Evolutionary conservation across 805 yeast species (phyloP).

Genomic region (Dipodascopsis tothii): DNA sequence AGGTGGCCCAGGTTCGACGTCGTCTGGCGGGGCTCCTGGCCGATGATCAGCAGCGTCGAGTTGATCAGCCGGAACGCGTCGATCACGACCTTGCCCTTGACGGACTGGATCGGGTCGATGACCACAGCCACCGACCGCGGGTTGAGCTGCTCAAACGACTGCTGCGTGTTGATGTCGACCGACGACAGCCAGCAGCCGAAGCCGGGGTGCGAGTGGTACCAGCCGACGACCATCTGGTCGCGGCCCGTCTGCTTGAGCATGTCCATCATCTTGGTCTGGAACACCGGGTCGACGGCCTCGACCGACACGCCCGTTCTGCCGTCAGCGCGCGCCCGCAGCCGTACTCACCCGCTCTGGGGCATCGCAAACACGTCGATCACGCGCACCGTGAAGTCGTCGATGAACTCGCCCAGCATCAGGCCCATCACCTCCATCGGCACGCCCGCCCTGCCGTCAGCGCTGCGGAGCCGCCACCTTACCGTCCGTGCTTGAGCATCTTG

Average conservation of each 20-base stretch:
- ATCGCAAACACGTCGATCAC: slow-evolving; percentile 98
- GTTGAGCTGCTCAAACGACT: slow-evolving; percentile 92
- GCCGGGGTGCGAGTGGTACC: slow-evolving; percentile 99
- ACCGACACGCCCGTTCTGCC: slow-evolving; percentile 96
- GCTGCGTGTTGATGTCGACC: slow-evolving; percentile 96
- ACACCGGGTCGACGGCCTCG: slow-evolving; percentile 98
- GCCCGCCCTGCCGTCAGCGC: slow-evolving; percentile 33
- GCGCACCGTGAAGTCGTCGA: slow-evolving; percentile 93
- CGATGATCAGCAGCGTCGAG: slow-evolving; percentile 80
- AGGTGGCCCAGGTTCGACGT: slow-evolving; percentile 92
- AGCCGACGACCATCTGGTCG: slow-evolving; percentile 97
- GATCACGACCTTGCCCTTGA: slow-evolving; percentile 95
- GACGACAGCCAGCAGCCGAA: slow-evolving; percentile 99
- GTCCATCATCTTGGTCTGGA: slow-evolving; percentile 99
- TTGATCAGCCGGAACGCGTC: slow-evolving; percentile 96
- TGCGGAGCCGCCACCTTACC: slow-evolving; percentile 50
- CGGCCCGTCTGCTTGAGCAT: slow-evolving; percentile 99
- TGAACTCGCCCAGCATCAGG: slow-evolving; percentile 94
- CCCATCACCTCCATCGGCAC: slow-evolving; percentile 93
- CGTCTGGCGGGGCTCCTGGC: slow-evolving; percentile 96
- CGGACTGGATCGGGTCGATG: slow-evolving; percentile 96
- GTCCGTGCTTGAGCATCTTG: slow-evolving; percentile 95
- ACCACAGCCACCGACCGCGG: slow-evolving; percentile 97
- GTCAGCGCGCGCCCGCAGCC: neutral
- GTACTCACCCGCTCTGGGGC: slow-evolving; percentile 69